These are phyloP conservation scores for Sordariomycetes sp. DNA, from an alignment of 2,329 filamentous ascomycete species.

Conservation along the genomic window DNA sequence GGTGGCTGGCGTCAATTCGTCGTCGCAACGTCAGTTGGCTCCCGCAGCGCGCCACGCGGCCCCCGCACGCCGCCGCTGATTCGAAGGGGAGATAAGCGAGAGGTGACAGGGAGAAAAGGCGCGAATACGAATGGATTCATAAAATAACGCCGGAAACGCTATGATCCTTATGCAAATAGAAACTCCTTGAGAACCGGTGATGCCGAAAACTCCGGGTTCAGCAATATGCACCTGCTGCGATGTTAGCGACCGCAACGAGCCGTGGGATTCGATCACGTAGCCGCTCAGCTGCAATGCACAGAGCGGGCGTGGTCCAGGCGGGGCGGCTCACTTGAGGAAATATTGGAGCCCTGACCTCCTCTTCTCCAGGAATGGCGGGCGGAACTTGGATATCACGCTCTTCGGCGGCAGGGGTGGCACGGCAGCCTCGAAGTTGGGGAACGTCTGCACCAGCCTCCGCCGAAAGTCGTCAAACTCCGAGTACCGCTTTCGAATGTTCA, in stretches of 20 bases:
- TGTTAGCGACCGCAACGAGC: background rate
- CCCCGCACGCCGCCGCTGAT: background rate
- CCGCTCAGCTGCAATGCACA: background rate
- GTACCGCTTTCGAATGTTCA: constrained; percentile 64
- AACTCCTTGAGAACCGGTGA: constrained; percentile 90
- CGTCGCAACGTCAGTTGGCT: background rate
- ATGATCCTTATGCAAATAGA: constrained; percentile 48
- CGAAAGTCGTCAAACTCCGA: constrained; percentile 88
- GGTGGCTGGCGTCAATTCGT: background rate
- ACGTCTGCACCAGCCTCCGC: constrained; percentile 61
- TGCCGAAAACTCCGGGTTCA: constrained; percentile 89
- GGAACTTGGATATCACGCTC: constrained; percentile 78
- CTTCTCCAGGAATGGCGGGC: constrained; percentile 75
- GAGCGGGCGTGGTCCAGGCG: background rate
- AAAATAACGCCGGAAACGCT: constrained; percentile 10
- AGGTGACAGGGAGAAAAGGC: background rate
- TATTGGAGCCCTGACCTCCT: constrained; percentile 76
- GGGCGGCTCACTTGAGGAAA: constrained; percentile 69
- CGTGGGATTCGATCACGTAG: background rate
- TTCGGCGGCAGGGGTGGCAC: constrained; percentile 88
- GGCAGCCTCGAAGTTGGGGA: constrained; percentile 74
- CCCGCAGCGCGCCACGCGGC: background rate
- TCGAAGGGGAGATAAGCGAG: background rate
- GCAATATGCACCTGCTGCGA: constrained; percentile 61
- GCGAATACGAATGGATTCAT: background rate